Evolutionary conservation across 2,329 filamentous ascomycete species (phyloP).

Genomic region (Plectosphaerella cucumerina): DNA sequence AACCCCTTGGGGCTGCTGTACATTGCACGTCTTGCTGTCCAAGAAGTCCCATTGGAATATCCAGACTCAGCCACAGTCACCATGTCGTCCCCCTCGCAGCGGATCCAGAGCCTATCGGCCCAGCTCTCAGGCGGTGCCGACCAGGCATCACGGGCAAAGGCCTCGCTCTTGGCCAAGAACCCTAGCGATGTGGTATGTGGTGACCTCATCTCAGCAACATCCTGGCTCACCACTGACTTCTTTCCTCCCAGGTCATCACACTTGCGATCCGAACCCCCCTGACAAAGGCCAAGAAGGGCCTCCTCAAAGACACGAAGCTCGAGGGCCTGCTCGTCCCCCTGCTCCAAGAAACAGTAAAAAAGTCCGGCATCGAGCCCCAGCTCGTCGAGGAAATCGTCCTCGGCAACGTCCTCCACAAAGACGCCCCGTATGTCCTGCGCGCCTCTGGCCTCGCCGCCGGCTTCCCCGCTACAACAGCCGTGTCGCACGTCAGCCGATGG

Average conservation of each 20-base stretch:
- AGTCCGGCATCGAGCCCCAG: slow-evolving; percentile 46
- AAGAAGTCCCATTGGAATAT: not conserved
- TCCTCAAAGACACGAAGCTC: slow-evolving; percentile 67
- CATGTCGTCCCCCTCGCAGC: slow-evolving; percentile 1
- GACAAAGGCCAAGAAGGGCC: slow-evolving; percentile 63
- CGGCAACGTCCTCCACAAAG: slow-evolving; percentile 63
- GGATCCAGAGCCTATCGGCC: not conserved
- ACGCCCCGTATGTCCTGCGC: slow-evolving; percentile 66
- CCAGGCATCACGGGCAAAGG: not conserved
- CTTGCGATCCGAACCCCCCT: slow-evolving; percentile 66
- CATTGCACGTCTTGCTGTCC: not conserved
- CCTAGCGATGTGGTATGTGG: slow-evolving; percentile 72
- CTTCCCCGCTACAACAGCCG: slow-evolving; percentile 66
- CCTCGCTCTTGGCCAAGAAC: slow-evolving; percentile 76
- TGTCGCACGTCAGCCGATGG: slow-evolving; percentile 68
- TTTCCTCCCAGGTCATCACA: slow-evolving; percentile 38
- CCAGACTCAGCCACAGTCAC: not conserved
- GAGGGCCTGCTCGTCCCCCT: slow-evolving; percentile 64
- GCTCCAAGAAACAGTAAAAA: slow-evolving; percentile 38
- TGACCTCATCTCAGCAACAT: not conserved
- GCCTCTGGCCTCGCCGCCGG: slow-evolving; percentile 67
- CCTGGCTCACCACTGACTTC: not conserved
- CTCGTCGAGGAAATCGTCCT: slow-evolving; percentile 66
- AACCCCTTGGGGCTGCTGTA: not conserved
- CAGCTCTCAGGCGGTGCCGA: not conserved